These are phyloP conservation scores for Epichloe scottii DNA, from an alignment of 2,329 filamentous ascomycete genomes.

Conservation along the genomic window DNA sequence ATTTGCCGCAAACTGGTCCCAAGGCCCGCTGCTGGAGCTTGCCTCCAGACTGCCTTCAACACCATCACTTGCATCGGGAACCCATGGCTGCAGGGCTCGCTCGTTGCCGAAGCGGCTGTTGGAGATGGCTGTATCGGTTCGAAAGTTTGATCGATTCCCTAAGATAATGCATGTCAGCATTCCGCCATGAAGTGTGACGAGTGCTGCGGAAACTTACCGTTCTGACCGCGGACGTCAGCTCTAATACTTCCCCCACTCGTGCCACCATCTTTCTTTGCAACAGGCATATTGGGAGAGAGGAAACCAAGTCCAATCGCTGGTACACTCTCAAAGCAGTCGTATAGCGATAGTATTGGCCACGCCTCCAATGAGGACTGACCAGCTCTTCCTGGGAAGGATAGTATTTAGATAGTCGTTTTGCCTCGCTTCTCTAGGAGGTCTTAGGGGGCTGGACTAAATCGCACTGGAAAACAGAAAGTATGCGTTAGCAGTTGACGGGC, in stretches of 20 bases:
- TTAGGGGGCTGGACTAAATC: neutral
- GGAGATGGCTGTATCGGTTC: constrained; percentile 82
- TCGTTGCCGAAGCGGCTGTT: constrained; percentile 57
- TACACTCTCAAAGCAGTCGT: constrained; percentile 9
- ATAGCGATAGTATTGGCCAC: neutral
- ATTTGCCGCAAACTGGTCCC: constrained; percentile 94
- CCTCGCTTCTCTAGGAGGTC: neutral
- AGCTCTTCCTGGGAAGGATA: constrained; percentile 4
- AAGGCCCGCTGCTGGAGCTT: constrained; percentile 36
- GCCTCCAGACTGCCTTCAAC: constrained; percentile 62
- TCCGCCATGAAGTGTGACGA: neutral
- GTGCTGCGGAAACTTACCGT: constrained; percentile 18
- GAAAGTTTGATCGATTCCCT: constrained; percentile 61
- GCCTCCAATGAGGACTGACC: constrained; percentile 3
- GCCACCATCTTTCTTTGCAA: constrained; percentile 27
- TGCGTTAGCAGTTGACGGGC: neutral
- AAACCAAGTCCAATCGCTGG: constrained; percentile 11
- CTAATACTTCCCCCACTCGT: constrained; percentile 19
- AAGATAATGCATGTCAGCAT: neutral
- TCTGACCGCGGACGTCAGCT: constrained; percentile 20
- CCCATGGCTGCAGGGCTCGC: constrained; percentile 70
- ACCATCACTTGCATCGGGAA: constrained; percentile 49
- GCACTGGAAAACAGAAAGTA: neutral
- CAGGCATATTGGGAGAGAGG: constrained; percentile 21
- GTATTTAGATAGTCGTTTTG: constrained; percentile 5